phyloP scores from a whole-genome alignment of 164 flowering plant genomes.

The Brasenia schreberi region DNA sequence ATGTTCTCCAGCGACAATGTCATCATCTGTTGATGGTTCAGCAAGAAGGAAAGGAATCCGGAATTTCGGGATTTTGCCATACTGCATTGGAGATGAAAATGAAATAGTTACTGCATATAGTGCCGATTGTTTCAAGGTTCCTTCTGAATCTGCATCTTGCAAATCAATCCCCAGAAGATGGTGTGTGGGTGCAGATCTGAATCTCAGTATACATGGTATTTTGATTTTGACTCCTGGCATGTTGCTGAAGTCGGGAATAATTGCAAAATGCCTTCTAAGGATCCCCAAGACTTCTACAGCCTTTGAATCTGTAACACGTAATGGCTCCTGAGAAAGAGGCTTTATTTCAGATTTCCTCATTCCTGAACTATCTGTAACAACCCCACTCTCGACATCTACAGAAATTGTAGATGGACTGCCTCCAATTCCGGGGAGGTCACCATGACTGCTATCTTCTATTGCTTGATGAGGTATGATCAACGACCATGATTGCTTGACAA shows the following conservation, averaged over 20 bases:
- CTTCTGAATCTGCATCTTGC: constrained; percentile 17
- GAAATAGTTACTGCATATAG: constrained; percentile 69
- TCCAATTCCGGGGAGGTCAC: constrained; percentile 25
- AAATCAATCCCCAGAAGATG: constrained; percentile 32
- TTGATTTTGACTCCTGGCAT: constrained; percentile 69
- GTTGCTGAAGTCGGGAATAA: constrained; percentile 75
- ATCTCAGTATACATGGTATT: constrained; percentile 52
- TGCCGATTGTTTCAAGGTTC: constrained; percentile 54
- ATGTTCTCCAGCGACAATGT: neutral
- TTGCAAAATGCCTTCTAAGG: constrained; percentile 64
- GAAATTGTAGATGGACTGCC: constrained; percentile 21
- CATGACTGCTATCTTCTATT: constrained; percentile 15
- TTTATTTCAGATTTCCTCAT: constrained; percentile 17
- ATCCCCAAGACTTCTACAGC: constrained; percentile 44
- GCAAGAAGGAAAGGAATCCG: constrained; percentile 83
- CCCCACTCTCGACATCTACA: constrained; percentile 19
- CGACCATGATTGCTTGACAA: constrained; percentile 86
- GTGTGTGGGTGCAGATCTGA: constrained; percentile 57
- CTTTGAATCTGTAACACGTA: constrained; percentile 82
- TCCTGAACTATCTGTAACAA: constrained; percentile 11
- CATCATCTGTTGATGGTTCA: constrained; percentile 21
- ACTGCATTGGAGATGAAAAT: constrained; percentile 77
- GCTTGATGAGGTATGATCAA: constrained; percentile 41
- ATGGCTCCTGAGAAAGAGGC: constrained; percentile 31
- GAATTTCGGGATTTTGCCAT: constrained; percentile 64